A percentile compares a stretch with the other conserved stretches of the same genome.
Conservation (phyloP, 768 basidiomycete species). For the Tulasnella calospora region DNA sequence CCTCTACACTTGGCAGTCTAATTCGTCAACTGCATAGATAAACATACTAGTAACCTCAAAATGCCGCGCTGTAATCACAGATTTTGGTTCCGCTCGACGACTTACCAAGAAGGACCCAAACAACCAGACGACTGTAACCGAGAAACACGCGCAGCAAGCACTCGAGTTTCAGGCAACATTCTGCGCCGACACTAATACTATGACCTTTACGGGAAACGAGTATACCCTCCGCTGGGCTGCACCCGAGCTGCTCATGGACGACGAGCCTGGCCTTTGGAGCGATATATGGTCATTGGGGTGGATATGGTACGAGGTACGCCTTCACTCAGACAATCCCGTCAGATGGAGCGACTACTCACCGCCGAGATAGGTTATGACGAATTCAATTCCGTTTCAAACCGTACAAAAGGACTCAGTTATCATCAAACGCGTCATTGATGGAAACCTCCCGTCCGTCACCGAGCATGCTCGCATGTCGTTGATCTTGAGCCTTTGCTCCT, state of each 20-base stretch:
- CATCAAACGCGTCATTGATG: not conserved
- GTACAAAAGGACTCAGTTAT: not conserved
- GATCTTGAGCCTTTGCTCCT: not conserved
- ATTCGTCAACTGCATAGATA: not conserved
- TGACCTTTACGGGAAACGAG: not conserved
- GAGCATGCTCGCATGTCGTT: not conserved
- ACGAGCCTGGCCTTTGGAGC: not conserved
- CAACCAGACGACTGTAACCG: too few relatives aligned
- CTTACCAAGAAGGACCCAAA: not conserved
- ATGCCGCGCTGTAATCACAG: not conserved
- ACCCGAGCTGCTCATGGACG: not conserved
- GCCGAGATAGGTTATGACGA: not conserved
- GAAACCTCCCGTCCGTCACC: not conserved
- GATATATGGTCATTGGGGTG: not conserved
- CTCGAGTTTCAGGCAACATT: not conserved
- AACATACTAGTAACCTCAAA: not conserved
- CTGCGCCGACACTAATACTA: not conserved
- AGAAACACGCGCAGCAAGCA: not conserved
- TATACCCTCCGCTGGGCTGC: not conserved
- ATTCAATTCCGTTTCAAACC: not conserved
- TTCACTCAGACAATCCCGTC: not conserved
- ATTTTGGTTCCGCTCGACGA: not conserved
- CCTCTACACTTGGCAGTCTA: not conserved
- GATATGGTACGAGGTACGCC: not conserved
- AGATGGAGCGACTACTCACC: not conserved